A percentile compares a stretch with the other conserved stretches of the same genome.
Conservation (phyloP, 768 basidiomycete species). For the Serendipita sp. region DNA sequence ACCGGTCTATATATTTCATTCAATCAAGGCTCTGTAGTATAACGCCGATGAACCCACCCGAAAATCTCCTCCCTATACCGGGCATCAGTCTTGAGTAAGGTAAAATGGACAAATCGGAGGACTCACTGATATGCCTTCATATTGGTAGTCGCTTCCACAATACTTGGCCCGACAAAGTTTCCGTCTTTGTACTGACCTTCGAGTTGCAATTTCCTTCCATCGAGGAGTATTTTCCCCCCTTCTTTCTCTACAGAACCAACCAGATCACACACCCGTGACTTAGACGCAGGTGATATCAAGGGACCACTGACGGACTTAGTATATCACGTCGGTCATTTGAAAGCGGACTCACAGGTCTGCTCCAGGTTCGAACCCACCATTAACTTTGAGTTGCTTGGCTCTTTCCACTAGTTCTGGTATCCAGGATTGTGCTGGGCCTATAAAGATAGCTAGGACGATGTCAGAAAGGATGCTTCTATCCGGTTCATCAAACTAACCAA, state of each 20-base stretch:
- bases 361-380: slow-evolving; percentile 76
- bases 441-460: slow-evolving; percentile 36
- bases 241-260: slow-evolving; percentile 42
- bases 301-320: slow-evolving; percentile 22
- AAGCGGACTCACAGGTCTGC: slow-evolving; percentile 55
- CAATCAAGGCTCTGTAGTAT: too few species aligned
- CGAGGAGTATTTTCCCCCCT: slow-evolving; percentile 74
- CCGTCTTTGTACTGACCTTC: slow-evolving; percentile 53
- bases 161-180: slow-evolving; percentile 88
- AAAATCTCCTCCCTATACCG: slow-evolving; percentile 75
- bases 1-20: slow-evolving; percentile 32
- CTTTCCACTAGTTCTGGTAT: slow-evolving; percentile 74
- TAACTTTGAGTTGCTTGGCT: slow-evolving; percentile 61
- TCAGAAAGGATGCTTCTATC: too few species aligned
- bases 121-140: slow-evolving; percentile 80
- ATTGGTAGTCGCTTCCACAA: slow-evolving; percentile 63
- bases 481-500: slow-evolving; percentile 35
- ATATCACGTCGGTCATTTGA: slow-evolving; percentile 6
- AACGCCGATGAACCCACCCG: slow-evolving; percentile 23
- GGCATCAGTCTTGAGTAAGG: background rate
- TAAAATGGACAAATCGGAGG: slow-evolving; percentile 7
- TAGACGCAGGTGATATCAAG: slow-evolving; percentile 55
- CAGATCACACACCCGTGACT: slow-evolving; percentile 54
- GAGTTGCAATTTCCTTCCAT: slow-evolving; percentile 59
- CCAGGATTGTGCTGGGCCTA: slow-evolving; percentile 63